Conservation (phyloP, 805 yeast genomes). For the Candida nanaspora region DNA sequence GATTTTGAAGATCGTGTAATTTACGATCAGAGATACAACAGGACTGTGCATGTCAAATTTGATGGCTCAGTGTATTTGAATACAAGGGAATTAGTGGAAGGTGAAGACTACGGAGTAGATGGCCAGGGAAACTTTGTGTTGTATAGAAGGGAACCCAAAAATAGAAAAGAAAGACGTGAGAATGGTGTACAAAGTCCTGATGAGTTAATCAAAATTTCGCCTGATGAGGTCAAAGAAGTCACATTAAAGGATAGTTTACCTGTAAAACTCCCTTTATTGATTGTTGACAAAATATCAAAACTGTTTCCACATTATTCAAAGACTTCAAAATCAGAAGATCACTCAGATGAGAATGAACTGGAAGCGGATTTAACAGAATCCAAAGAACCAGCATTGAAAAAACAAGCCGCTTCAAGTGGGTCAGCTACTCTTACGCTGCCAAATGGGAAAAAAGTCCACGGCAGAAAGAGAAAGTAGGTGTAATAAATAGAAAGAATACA, state of each 20-base stretch:
- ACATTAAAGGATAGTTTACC: slow-evolving; percentile 41
- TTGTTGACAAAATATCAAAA: no score
- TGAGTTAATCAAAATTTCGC: slow-evolving; percentile 33
- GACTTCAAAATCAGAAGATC: no score
- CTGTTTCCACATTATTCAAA: no score
- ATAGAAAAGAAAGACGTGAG: slow-evolving; percentile 12
- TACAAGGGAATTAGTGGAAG: slow-evolving; percentile 29
- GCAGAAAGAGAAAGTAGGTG: slow-evolving; percentile 4
- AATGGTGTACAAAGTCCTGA: slow-evolving; percentile 18
- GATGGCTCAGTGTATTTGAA: slow-evolving; percentile 51
- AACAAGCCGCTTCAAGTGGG: not conserved
- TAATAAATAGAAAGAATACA: no score
- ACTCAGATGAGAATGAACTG: no score
- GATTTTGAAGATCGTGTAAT: slow-evolving; percentile 43
- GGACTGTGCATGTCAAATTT: slow-evolving; percentile 46
- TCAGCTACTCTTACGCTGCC: slow-evolving; percentile 32
- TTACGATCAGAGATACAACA: slow-evolving; percentile 34
- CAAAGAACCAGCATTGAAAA: no score
- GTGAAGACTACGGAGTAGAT: slow-evolving; percentile 15
- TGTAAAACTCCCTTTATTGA: no score
- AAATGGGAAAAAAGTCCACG: slow-evolving; percentile 50
- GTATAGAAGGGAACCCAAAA: slow-evolving; percentile 4
- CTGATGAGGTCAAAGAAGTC: slow-evolving; percentile 42
- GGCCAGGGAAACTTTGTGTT: slow-evolving; percentile 12
- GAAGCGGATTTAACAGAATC: no score